Conservation (phyloP, 768 basidiomycete genomes). For the Tulasnella sp. region DNA sequence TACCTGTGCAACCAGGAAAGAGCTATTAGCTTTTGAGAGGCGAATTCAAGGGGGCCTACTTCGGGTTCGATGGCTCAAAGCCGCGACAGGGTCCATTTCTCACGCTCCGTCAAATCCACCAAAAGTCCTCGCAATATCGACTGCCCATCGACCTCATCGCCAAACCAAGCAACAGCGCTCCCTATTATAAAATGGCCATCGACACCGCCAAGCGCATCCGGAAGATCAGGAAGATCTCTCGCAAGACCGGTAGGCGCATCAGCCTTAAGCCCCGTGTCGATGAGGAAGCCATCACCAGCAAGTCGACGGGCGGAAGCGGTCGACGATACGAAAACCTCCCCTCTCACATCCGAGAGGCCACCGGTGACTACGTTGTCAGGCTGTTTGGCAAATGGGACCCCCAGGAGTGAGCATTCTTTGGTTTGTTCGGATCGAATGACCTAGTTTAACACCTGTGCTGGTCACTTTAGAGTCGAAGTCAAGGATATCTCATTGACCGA, state of each 20-base stretch:
- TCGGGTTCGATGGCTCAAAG: background rate
- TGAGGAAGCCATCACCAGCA: background rate
- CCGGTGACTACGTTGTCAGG: slow-evolving; percentile 67
- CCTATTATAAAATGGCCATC: background rate
- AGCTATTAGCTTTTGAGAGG: background rate
- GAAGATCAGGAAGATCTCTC: background rate
- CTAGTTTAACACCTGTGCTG: background rate
- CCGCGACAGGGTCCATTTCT: background rate
- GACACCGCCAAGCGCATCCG: background rate
- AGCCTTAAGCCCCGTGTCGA: background rate
- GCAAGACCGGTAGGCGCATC: background rate
- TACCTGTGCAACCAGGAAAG: background rate
- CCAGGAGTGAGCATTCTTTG: slow-evolving; percentile 65
- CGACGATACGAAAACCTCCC: slow-evolving; percentile 41
- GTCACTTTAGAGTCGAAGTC: slow-evolving; percentile 71
- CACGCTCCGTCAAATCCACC: background rate
- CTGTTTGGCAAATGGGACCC: slow-evolving; percentile 99
- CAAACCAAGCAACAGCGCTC: background rate
- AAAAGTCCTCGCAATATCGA: background rate
- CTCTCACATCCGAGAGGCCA: slow-evolving; percentile 71
- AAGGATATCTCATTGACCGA: slow-evolving; percentile 99
- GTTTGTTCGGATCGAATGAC: background rate
- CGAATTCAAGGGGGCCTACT: background rate
- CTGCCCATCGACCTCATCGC: background rate
- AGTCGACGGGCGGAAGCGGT: background rate